Evolutionary conservation across 352 stramenopile species (phyloP), one percentile per base, ranked within the genome.

Genomic region (Phytophthora ohioensis): DNA sequence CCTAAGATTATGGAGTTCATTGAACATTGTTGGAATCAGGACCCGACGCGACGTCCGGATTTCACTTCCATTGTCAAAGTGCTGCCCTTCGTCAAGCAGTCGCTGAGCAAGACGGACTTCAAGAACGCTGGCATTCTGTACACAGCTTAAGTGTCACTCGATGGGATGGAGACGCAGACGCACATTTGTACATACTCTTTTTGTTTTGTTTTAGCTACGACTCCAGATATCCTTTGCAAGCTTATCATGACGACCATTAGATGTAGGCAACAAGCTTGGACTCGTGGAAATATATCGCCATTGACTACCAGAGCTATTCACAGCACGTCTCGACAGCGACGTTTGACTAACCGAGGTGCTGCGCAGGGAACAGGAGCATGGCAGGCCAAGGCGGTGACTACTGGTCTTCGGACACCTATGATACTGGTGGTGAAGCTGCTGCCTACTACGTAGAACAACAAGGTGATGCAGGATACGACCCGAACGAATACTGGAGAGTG

Each of bases 11-110:
- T 61, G 11, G 68, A 87, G 49, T 52, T 91, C 6, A 78, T 91
- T 15, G 73, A 87, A 49, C 80, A 84, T 48, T 91, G 81, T 61
- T 91, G 83, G 83, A 76, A 84, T 60, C 80, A 89, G 45, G 81
- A 88, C 52, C 78, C 84, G 27, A 66, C 73, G 38, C 68, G 73
- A 2, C 79, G 84, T 3, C 80, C 80, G 15, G 75, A 86, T 36
- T 91, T 91, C 62, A 60, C 68, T 10, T 59, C 61, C 36, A 85
- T 90, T 65, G 41, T 89, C 17, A 75, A 87, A 47, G 76, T 82
- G 38, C 65, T 91, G 41, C 82, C 80, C 3, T 73, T 79, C 5
- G 69, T 91, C 41, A 81, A 87, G 48, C 54, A 76, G 34, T 78
- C 81, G 36, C 54, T 91, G 56, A 81, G 73, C 62, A 88, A 86